These are phyloP conservation scores for Dryas octopetala DNA, from an alignment of 306 rosid species.

Conservation along the genomic window DNA sequence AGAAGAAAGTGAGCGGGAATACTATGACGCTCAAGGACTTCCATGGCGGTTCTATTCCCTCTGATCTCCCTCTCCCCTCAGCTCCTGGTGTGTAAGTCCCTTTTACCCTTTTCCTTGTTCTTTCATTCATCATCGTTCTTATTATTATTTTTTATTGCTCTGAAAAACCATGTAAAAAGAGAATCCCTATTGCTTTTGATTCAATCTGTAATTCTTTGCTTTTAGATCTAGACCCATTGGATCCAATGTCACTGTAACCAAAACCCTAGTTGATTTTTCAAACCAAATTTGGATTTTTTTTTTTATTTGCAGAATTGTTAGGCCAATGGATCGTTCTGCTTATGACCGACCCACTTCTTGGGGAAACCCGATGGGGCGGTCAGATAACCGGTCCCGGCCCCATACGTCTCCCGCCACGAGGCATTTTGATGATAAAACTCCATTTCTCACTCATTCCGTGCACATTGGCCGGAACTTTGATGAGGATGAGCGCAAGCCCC, in stretches of 20 bases:
- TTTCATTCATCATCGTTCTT: neutral
- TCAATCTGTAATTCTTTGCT: neutral
- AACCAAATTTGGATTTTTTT: neutral
- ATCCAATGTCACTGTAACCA: constrained; percentile 21
- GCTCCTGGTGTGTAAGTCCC: constrained; percentile 94
- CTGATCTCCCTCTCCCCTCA: constrained; percentile 96
- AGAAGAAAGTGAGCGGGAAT: constrained; percentile 87
- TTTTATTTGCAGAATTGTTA: constrained; percentile 42
- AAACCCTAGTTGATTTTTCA: constrained; percentile 5
- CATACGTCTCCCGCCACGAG: constrained; percentile 80
- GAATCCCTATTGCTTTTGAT: neutral
- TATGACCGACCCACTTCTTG: constrained; percentile 70
- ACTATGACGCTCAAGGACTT: constrained; percentile 98
- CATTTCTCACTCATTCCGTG: constrained; percentile 57
- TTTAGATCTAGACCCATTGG: constrained; percentile 18
- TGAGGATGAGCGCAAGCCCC: constrained; percentile 96
- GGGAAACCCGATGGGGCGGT: constrained; percentile 66
- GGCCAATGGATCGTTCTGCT: constrained; percentile 72
- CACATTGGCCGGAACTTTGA: constrained; percentile 93
- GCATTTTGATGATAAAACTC: constrained; percentile 76
- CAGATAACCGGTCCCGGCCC: constrained; percentile 85
- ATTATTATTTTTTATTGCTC: neutral
- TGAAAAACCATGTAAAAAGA: neutral
- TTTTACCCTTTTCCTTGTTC: constrained; percentile 9
- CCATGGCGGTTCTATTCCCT: constrained; percentile 95